Evolutionary conservation across 2,329 filamentous ascomycete genomes (phyloP).

Genomic region (Calonectria pauciramosa): DNA sequence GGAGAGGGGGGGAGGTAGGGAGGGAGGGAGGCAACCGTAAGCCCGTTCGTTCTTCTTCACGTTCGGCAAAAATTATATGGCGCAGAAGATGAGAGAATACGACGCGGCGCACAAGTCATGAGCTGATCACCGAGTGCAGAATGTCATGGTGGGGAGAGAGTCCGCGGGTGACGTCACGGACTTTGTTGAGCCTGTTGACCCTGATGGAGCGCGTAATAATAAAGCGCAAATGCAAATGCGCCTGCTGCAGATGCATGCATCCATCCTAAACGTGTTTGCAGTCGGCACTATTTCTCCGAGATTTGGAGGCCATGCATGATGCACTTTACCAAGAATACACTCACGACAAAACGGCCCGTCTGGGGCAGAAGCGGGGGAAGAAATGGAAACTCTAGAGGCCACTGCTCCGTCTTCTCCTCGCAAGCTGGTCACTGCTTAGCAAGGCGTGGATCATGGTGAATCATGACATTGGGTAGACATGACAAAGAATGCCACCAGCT

Average conservation of each 20-base stretch:
- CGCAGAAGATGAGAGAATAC: background rate
- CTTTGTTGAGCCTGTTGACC: background rate
- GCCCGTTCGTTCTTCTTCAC: background rate
- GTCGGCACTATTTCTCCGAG: slow-evolving; percentile 1
- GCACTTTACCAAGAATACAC: background rate
- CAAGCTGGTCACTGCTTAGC: background rate
- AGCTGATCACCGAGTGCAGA: background rate
- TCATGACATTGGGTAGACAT: background rate
- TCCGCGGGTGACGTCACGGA: background rate
- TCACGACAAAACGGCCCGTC: background rate
- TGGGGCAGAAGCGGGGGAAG: background rate
- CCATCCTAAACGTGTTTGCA: background rate
- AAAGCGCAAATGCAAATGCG: background rate
- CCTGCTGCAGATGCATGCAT: background rate
- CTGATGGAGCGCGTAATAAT: slow-evolving; percentile 7
- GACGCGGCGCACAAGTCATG: background rate
- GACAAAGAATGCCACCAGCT: slow-evolving; percentile 8
- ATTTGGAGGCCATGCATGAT: background rate
- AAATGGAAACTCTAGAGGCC: background rate
- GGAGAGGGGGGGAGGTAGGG: background rate
- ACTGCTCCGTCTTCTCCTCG: too few species aligned
- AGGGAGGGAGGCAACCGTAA: background rate
- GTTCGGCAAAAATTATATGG: background rate
- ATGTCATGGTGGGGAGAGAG: background rate
- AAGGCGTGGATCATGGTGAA: background rate